Evolutionary conservation across 768 basidiomycete genomes (phyloP), one percentile per base, ranked within the genome.

Genomic region (Amanita polypyramis): DNA sequence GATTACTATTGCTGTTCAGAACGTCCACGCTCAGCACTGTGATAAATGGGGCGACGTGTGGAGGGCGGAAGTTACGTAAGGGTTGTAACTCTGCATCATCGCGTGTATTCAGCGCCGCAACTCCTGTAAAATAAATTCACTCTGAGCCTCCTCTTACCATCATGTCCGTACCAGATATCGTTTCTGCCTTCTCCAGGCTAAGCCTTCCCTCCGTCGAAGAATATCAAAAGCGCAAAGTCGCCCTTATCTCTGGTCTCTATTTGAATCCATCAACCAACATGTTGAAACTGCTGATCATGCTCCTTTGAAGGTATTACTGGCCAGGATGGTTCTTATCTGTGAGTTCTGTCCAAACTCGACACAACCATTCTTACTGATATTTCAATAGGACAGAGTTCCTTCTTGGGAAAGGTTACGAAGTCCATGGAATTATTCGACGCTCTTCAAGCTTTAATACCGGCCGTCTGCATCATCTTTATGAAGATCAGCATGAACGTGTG

Each of bases 391-490:
- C 88, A 19, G 91, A 94, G 63, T 69, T 94, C 20, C 70, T 95
- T 52, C 67, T 95, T 46, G 73, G 73, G 45, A 93, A 94, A 63
- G 92, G 92, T 15, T 95, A 95, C 61, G 76, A 90, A 53, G 92
- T 95, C 3, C 92, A 95, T 57, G 92, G 88, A 35, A 93, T 96
- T 69, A 96, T 98, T 58, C 86, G 94, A 56, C 87, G 94, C 50
- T 96, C 93, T 27, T 97, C 95, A 17, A 93, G 88, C 58, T 98
- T 98, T 80, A 98, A 98, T 68, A 98, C 94, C 47, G 87, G 86
- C 57, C 85, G 94, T 59, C 71, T 98, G 58, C 85, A 95, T 58
- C 90, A 96, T 66, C 78, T 97, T 20, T 94, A 94, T 66, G 79
- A 79, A 56, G 94, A 96, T 65, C 85, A 86, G 56, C 93, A 95